These are phyloP conservation scores for Phialemonium atrogriseum DNA, from an alignment of 2,329 filamentous ascomycete genomes.

Conservation along the genomic window DNA sequence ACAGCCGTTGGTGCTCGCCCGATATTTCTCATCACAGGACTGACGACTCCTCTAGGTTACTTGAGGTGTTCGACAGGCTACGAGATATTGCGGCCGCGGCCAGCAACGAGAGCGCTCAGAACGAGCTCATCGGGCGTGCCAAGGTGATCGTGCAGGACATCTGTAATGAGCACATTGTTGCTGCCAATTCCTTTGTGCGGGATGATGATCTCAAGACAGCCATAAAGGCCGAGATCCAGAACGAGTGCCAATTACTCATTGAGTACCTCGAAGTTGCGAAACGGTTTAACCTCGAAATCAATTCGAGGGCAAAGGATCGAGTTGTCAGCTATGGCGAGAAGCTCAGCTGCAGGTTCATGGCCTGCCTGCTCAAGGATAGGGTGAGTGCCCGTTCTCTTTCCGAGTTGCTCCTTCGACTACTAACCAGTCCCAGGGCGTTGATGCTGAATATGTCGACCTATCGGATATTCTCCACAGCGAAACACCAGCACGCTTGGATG, in stretches of 20 bases:
- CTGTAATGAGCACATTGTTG: slow-evolving; percentile 69
- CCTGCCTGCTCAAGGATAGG: slow-evolving; percentile 70
- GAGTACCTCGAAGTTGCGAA: slow-evolving; percentile 62
- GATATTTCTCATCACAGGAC: too few species aligned
- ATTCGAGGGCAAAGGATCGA: slow-evolving; percentile 71
- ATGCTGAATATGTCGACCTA: slow-evolving; percentile 84
- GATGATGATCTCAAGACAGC: slow-evolving; percentile 46
- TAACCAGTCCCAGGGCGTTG: slow-evolving; percentile 48
- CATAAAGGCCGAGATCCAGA: slow-evolving; percentile 59
- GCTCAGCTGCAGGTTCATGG: slow-evolving; percentile 87
- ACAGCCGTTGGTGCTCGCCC: too few species aligned
- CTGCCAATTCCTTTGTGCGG: slow-evolving; percentile 55
- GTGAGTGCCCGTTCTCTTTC: slow-evolving; percentile 25
- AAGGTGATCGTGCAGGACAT: slow-evolving; percentile 72
- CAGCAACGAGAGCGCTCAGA: slow-evolving; percentile 43
- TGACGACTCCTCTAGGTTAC: slow-evolving; percentile 40
- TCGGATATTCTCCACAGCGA: slow-evolving; percentile 71
- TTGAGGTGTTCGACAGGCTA: slow-evolving; percentile 52
- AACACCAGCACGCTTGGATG: slow-evolving; percentile 49
- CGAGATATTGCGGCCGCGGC: slow-evolving; percentile 43
- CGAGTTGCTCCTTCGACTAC: neutral
- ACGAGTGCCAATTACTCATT: slow-evolving; percentile 71
- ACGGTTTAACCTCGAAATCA: slow-evolving; percentile 66
- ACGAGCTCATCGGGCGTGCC: slow-evolving; percentile 53
- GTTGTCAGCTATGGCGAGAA: slow-evolving; percentile 96